phyloP scores from a whole-genome alignment of 352 stramenopile genomes.

The Phytophthora hybrid region DNA sequence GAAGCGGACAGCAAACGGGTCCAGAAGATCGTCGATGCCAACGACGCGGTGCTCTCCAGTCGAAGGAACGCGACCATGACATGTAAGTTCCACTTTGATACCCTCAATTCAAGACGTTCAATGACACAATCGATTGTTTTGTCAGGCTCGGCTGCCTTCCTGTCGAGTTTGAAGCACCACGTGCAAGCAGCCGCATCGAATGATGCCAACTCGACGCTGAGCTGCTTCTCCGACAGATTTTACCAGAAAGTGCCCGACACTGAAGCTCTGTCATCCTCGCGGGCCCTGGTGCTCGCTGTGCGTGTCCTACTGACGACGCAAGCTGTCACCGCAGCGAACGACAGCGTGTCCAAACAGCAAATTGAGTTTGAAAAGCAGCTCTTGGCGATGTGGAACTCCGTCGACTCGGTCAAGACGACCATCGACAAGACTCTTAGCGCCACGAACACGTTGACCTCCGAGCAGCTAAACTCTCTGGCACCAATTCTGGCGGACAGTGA shows the following conservation, averaged over 20 bases:
- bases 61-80: constrained; percentile 31
- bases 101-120: neutral
- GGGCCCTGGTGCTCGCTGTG: constrained; percentile 36
- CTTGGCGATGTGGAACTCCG: constrained; percentile 38
- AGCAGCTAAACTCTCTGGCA: constrained; percentile 37
- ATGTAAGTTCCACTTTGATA: constrained; percentile 25
- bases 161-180: constrained; percentile 32
- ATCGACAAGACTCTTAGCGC: constrained; percentile 39
- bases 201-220: constrained; percentile 35
- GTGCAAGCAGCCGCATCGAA: constrained; percentile 8
- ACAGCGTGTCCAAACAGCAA: constrained; percentile 35
- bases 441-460: constrained; percentile 19
- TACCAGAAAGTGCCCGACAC: constrained; percentile 37
- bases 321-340: constrained; percentile 25
- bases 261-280: constrained; percentile 31
- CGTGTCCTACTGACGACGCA: constrained; percentile 40
- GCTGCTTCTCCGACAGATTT: constrained; percentile 40
- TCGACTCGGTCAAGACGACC: constrained; percentile 35
- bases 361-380: constrained; percentile 35
- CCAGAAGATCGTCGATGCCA: constrained; percentile 41
- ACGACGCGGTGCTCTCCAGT: constrained; percentile 29
- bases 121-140: neutral
- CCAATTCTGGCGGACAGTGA: constrained; percentile 34
- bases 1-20: constrained; percentile 35
- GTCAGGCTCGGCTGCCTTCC: constrained; percentile 35